phyloP scores from a whole-genome alignment of 768 basidiomycete genomes.

The Serendipita indica region DNA sequence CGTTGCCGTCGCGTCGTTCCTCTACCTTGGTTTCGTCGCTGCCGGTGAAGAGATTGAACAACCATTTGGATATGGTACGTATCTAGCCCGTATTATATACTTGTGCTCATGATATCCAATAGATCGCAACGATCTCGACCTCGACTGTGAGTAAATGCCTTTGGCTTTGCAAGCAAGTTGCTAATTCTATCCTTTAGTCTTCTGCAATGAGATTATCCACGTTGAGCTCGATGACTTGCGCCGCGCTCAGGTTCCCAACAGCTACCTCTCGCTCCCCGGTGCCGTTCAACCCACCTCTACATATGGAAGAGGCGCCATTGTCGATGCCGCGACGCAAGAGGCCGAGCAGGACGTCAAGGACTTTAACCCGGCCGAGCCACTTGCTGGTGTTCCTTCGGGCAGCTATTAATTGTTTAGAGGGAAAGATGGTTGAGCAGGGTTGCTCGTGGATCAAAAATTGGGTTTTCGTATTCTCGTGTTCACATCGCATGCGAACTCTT shows the following conservation, averaged over 20 bases:
- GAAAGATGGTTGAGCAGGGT: too few species aligned
- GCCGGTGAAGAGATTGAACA: conserved; percentile 39
- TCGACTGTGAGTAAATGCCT: conserved; percentile 26
- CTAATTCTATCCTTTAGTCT: conserved; percentile 22
- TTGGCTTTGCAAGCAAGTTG: too few species aligned
- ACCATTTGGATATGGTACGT: conserved; percentile 36
- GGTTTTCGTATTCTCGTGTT: too few species aligned
- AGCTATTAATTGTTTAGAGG: too few species aligned
- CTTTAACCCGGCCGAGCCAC: background rate
- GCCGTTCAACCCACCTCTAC: background rate
- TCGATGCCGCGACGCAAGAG: background rate
- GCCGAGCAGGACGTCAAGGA: conserved; percentile 4
- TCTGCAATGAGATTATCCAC: conserved; percentile 42
- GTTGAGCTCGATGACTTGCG: conserved; percentile 39
- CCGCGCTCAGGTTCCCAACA: background rate
- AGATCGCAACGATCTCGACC: conserved; percentile 56
- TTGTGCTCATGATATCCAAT: background rate
- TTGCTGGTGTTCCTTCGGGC: background rate
- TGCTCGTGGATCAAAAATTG: too few species aligned
- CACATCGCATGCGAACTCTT: too few species aligned
- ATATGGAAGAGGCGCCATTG: background rate
- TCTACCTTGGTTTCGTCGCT: conserved; percentile 62
- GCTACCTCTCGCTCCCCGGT: background rate
- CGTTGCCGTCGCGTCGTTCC: conserved; percentile 49
- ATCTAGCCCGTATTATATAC: background rate